Evolutionary conservation across 2,329 filamentous ascomycete species (phyloP).

Genomic region (Coniochaeta hoffmannii): DNA sequence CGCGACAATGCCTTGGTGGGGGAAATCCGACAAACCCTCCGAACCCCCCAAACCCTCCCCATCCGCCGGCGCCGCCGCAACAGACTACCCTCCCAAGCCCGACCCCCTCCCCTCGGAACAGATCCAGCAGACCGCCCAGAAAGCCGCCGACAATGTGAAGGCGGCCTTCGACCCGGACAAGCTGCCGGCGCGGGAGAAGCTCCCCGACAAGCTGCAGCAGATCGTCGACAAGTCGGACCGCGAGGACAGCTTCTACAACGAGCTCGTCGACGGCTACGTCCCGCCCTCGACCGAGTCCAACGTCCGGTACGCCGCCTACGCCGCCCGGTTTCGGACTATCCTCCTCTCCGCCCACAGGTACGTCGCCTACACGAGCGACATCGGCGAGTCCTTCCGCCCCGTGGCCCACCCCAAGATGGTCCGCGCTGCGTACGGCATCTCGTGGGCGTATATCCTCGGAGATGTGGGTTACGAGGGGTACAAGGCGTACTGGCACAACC

Average conservation of each 20-base stretch:
- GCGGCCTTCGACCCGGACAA: conserved; percentile 36
- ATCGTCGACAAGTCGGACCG: conserved; percentile 50
- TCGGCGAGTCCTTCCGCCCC: conserved; percentile 92
- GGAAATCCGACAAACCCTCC: conserved; percentile 18
- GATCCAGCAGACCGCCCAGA: neutral
- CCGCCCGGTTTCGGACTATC: conserved; percentile 75
- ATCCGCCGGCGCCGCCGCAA: conserved; percentile 13
- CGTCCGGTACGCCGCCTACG: conserved; percentile 89
- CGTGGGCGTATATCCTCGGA: conserved; percentile 85
- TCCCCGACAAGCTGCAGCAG: conserved; percentile 47
- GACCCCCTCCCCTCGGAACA: conserved; percentile 4
- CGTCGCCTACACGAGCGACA: conserved; percentile 93
- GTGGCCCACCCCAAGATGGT: conserved; percentile 82
- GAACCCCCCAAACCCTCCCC: conserved; percentile 13
- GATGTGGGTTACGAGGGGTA: conserved; percentile 93
- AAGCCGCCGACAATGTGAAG: conserved; percentile 9
- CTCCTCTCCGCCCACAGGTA: conserved; percentile 89
- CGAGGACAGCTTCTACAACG: conserved; percentile 69
- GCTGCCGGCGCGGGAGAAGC: conserved; percentile 40
- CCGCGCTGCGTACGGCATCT: conserved; percentile 77
- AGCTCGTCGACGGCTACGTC: conserved; percentile 67
- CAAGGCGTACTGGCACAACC: conserved; percentile 87
- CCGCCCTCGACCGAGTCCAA: conserved; percentile 77
- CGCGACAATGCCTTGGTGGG: conserved; percentile 31
- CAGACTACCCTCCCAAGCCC: neutral